These are phyloP conservation scores for Pulchroboletus neoregius DNA, from an alignment of 1,284 basidiomycete species.

Conservation along the genomic window DNA sequence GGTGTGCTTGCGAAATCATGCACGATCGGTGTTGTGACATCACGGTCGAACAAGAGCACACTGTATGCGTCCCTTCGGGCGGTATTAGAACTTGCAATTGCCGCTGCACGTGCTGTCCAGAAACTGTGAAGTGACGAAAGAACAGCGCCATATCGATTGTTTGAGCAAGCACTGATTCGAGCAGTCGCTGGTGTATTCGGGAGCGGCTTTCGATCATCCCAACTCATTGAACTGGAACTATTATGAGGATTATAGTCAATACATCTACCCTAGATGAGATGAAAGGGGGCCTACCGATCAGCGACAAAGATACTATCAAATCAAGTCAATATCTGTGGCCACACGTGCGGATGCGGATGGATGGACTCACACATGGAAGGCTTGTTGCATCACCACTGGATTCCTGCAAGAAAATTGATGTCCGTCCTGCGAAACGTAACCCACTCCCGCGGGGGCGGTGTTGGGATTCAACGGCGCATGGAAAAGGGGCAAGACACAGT, in stretches of 20 bases:
- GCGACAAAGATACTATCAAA: conserved; percentile 28
- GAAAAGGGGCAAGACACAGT: conserved; percentile 53
- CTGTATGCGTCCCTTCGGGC: conserved; percentile 54
- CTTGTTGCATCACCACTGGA: conserved; percentile 45
- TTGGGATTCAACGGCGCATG: conserved; percentile 40
- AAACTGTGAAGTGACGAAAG: conserved; percentile 52
- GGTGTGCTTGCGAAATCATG: conserved; percentile 53
- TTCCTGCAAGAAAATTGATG: conserved; percentile 50
- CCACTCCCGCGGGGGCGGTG: conserved; percentile 31
- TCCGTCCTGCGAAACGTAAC: conserved; percentile 52
- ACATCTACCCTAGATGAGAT: neutral
- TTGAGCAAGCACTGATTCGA: conserved; percentile 35
- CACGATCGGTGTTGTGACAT: conserved; percentile 26
- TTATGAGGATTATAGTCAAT: neutral
- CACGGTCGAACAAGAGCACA: conserved; percentile 48
- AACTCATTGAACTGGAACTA: conserved; percentile 53
- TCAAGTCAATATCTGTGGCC: neutral
- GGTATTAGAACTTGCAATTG: conserved; percentile 29
- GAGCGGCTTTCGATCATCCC: conserved; percentile 42
- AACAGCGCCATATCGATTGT: conserved; percentile 58
- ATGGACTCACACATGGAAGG: conserved; percentile 25
- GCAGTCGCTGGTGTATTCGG: conserved; percentile 42
- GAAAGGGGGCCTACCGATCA: conserved; percentile 17
- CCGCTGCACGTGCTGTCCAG: conserved; percentile 50
- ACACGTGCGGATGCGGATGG: neutral